phyloP scores from a whole-genome alignment of 352 stramenopile genomes.

The Phytopythium helicoides region DNA sequence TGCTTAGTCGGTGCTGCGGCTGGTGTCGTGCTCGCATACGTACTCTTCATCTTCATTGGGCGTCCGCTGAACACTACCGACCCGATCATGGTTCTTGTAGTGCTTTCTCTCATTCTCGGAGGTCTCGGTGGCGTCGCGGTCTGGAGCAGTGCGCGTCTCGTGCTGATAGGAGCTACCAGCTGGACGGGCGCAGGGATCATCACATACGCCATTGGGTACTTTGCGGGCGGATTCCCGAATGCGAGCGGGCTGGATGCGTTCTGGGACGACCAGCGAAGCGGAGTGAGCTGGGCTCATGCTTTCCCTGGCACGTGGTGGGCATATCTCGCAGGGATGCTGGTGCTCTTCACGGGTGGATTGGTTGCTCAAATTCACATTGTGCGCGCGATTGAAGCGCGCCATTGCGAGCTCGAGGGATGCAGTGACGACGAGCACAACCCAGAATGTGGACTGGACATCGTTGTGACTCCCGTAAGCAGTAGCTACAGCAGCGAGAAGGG shows the following conservation, averaged over 20 bases:
- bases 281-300: background rate
- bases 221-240: conserved; percentile 4
- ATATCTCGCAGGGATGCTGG: background rate
- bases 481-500: background rate
- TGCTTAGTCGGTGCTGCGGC: background rate
- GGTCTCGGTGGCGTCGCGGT: background rate
- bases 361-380: background rate
- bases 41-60: conserved; percentile 6
- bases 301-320: conserved; percentile 1
- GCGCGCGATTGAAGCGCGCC: background rate
- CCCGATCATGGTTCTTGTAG: conserved; percentile 4
- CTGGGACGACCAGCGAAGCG: background rate
- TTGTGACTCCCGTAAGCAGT: conserved; percentile 4
- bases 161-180: conserved; percentile 3
- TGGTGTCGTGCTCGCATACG: conserved; percentile 1
- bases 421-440: background rate
- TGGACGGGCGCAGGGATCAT: conserved; percentile 3
- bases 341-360: background rate
- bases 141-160: background rate
- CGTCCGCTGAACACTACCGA: background rate
- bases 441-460: conserved; percentile 1
- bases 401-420: background rate
- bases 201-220: conserved; percentile 4
- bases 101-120: conserved; percentile 1
- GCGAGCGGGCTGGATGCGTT: background rate